phyloP scores from a whole-genome alignment of 352 stramenopile genomes.

The Pythium guiyangense region DNA sequence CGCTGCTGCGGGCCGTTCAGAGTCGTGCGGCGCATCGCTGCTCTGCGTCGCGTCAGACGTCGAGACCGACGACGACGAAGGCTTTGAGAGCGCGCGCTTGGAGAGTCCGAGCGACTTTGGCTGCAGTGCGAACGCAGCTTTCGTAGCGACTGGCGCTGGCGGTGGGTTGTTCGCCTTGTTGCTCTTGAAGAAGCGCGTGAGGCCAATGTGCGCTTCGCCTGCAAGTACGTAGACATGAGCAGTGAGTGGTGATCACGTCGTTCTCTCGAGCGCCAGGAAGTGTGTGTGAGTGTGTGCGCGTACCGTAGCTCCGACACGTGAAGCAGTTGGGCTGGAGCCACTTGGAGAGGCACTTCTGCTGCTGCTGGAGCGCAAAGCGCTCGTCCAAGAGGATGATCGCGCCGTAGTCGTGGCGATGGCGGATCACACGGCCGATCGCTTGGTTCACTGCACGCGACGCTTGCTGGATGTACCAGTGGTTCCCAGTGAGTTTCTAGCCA shows the following conservation, averaged over 20 bases:
- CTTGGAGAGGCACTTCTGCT: constrained; percentile 92
- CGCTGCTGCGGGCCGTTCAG: not conserved
- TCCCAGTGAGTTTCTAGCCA: constrained; percentile 87
- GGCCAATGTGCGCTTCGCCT: constrained; percentile 80
- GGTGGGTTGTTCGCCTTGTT: constrained; percentile 48
- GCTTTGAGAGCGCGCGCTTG: constrained; percentile 19
- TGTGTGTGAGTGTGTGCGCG: too few relatives aligned
- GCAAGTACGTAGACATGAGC: not conserved
- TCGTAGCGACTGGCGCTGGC: constrained; percentile 11
- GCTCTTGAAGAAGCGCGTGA: constrained; percentile 79
- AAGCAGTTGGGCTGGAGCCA: constrained; percentile 90
- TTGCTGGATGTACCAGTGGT: constrained; percentile 99
- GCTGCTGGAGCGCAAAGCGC: constrained; percentile 90
- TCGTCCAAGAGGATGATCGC: constrained; percentile 97
- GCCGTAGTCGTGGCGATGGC: constrained; percentile 97
- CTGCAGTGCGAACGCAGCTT: constrained; percentile 13
- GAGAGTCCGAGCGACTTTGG: constrained; percentile 40
- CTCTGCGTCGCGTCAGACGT: constrained; percentile 5
- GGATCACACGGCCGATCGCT: constrained; percentile 98
- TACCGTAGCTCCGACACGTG: constrained; percentile 65
- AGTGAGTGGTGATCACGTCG: too few relatives aligned
- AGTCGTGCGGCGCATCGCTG: constrained; percentile 1
- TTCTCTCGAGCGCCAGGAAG: too few relatives aligned
- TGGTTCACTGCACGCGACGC: constrained; percentile 98
- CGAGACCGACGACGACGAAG: not conserved